Conservation (phyloP, 1,139 yeast genomes). For the Hemisphaericaspora subhashii region DNA sequence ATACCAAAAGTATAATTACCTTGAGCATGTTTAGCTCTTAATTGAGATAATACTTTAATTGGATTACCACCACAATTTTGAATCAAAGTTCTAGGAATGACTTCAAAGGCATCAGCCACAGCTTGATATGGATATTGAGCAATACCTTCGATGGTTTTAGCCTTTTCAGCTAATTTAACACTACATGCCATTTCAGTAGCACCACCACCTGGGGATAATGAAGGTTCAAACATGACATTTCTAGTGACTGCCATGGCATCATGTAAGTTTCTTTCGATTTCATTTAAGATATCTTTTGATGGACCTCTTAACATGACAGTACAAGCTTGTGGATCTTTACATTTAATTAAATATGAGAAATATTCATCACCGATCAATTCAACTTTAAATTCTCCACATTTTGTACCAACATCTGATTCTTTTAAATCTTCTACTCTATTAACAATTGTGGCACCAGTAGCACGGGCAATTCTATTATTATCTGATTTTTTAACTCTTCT, state of each 20-base stretch:
- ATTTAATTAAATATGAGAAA: slow-evolving; percentile 80
- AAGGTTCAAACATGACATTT: slow-evolving; percentile 92
- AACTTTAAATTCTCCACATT: slow-evolving; percentile 88
- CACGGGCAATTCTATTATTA: slow-evolving; percentile 94
- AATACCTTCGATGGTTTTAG: slow-evolving; percentile 90
- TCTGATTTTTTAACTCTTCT: slow-evolving; percentile 96
- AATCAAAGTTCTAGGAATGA: slow-evolving; percentile 92
- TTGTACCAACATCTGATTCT: slow-evolving; percentile 84
- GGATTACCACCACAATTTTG: slow-evolving; percentile 99
- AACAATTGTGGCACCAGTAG: slow-evolving; percentile 96
- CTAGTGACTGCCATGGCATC: slow-evolving; percentile 99
- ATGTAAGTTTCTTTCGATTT: slow-evolving; percentile 91
- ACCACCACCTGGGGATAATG: slow-evolving; percentile 97
- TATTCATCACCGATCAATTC: slow-evolving; percentile 98
- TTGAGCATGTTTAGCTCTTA: slow-evolving; percentile 95
- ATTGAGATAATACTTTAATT: slow-evolving; percentile 80
- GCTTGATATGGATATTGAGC: slow-evolving; percentile 99
- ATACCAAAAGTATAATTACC: slow-evolving; percentile 86
- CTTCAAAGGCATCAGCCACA: slow-evolving; percentile 98
- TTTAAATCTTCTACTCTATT: slow-evolving; percentile 93
- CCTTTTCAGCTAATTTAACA: slow-evolving; percentile 84
- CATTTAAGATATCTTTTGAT: slow-evolving; percentile 93
- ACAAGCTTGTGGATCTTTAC: slow-evolving; percentile 89
- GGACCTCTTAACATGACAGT: slow-evolving; percentile 93
- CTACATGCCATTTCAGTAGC: slow-evolving; percentile 99